Base-by-base conservation (phyloP, 2,329 filamentous ascomycete species). In the Gyromitra esculenta region DNA sequence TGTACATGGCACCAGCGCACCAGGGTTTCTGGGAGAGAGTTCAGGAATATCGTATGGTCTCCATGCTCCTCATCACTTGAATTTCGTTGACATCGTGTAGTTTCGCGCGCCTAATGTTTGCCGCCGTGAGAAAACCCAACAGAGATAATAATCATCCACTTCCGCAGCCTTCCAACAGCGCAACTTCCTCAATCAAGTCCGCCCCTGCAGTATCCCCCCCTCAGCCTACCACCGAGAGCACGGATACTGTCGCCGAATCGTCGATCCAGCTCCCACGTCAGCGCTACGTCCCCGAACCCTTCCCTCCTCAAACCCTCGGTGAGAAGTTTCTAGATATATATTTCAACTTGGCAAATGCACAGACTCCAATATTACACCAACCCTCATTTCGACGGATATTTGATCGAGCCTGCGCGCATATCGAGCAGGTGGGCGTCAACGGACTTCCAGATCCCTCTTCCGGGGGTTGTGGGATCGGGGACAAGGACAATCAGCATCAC, bases 331-430 rank as follows among this genome's bases (percentile, higher is more conserved):
- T 92, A 45, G 89, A 90, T 72, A 88, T 97, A 45, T 98, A 97
- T 83, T 98, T 98, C 83, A 93, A 97, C 84, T 92, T 97, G 82
- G 93, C 94, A 0, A 98, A 98, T 82, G 94, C 95, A 5, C 95
- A 98, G 83, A 96, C 97, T 78, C 95, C 95, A 0, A 94, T 97
- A 50, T 86, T 98, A 60, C 95, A 98, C 82, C 90, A 92, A 39
- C 90, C 88, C 43, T 92, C 97, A 80, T 98, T 97, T 81, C 93
- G 94, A 90, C 88, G 90, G 57, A 89, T 96, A 84, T 93, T 97
- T 82, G 90, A 96, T 67, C 88, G 89, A 48, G 92, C 93, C 0
- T 97, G 97, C 83, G 86, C 78, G 9, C 75, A 73, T 48, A 78
- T 81, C 18, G 80, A 71, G 35, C 57, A 39, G 25, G 69, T 68